Evolutionary conservation across 805 yeast genomes (phyloP).

Genomic region (Kluyveromyces nonfermentans): DNA sequence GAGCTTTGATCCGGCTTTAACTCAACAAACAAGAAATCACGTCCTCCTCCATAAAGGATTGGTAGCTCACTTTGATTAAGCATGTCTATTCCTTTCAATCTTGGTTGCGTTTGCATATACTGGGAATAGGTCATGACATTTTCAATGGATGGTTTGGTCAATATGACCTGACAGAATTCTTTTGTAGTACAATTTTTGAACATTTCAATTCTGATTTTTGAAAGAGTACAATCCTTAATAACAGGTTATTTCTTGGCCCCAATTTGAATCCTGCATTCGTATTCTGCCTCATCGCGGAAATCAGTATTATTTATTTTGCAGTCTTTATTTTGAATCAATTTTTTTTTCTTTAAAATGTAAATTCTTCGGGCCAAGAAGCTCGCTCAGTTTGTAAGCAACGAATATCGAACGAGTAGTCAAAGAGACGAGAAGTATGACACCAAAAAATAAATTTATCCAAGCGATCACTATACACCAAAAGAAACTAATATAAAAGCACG

Average conservation of each 20-base stretch:
- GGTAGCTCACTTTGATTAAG: constrained; percentile 19
- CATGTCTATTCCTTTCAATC: constrained; percentile 10
- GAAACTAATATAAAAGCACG: background rate
- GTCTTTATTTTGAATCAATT: too few relatives aligned
- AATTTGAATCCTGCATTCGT: too few relatives aligned
- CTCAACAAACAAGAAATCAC: constrained; percentile 24
- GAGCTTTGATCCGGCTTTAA: constrained; percentile 9
- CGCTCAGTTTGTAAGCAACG: too few relatives aligned
- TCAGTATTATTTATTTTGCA: too few relatives aligned
- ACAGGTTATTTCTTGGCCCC: too few relatives aligned
- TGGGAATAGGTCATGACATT: constrained; percentile 28
- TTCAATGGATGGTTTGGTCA: constrained; percentile 30
- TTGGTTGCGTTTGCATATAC: constrained; percentile 25
- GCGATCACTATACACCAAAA: background rate
- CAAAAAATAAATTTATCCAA: background rate
- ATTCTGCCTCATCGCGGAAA: too few relatives aligned
- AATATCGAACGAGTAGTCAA: too few relatives aligned
- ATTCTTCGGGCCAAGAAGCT: too few relatives aligned
- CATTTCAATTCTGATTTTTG: background rate
- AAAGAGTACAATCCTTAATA: too few relatives aligned
- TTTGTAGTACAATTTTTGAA: background rate
- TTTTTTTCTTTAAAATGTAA: background rate
- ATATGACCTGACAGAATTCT: constrained; percentile 15
- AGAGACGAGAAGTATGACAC: too few relatives aligned
- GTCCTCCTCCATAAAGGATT: constrained; percentile 34